Percentiles rank a stretch among this genome's conserved stretches.
These are phyloP conservation scores for Mycena filopes DNA, from an alignment of 768 basidiomycete genomes.

Conservation along the genomic window DNA sequence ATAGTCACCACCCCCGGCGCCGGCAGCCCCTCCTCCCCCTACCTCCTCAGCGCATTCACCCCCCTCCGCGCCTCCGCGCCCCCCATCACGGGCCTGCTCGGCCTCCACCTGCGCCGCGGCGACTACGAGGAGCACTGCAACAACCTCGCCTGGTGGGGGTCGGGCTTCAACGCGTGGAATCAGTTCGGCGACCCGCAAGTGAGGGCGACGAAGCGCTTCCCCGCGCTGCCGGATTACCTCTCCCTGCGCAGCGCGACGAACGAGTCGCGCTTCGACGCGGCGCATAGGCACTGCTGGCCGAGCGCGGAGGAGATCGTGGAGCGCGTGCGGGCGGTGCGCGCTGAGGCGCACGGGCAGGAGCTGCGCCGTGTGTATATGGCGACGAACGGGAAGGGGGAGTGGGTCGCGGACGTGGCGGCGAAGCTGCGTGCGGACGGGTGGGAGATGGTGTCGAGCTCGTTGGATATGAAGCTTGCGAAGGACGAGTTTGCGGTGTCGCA, in stretches of 20 bases:
- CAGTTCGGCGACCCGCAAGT: conserved; percentile 11
- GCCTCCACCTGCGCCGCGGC: conserved; percentile 29
- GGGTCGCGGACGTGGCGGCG: not conserved
- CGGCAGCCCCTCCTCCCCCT: conserved; percentile 7
- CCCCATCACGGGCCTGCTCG: conserved; percentile 22
- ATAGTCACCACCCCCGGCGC: not conserved
- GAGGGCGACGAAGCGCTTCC: not conserved
- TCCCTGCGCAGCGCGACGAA: not conserved
- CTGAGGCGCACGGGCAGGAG: not conserved
- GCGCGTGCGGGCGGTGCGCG: conserved; percentile 4
- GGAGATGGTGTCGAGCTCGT: conserved; percentile 3
- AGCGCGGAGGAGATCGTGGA: not conserved
- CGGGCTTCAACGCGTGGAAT: conserved; percentile 26
- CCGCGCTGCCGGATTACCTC: conserved; percentile 21
- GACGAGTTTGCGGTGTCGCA: conserved; percentile 19
- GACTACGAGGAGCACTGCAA: conserved; percentile 28
- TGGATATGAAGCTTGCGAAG: conserved; percentile 13
- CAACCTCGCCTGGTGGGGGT: conserved; percentile 16
- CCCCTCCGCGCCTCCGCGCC: conserved; percentile 18
- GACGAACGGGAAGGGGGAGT: conserved; percentile 13
- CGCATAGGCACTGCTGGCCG: conserved; percentile 22
- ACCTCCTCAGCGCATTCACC: conserved; percentile 19
- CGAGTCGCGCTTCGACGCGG: not conserved
- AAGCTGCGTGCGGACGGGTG: conserved; percentile 6
- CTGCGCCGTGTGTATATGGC: conserved; percentile 16